Percentiles rank a stretch among this genome's conserved stretches.
phyloP scores from a whole-genome alignment of 495 filamentous ascomycete genomes.

The Lophiostoma macrostomum region DNA sequence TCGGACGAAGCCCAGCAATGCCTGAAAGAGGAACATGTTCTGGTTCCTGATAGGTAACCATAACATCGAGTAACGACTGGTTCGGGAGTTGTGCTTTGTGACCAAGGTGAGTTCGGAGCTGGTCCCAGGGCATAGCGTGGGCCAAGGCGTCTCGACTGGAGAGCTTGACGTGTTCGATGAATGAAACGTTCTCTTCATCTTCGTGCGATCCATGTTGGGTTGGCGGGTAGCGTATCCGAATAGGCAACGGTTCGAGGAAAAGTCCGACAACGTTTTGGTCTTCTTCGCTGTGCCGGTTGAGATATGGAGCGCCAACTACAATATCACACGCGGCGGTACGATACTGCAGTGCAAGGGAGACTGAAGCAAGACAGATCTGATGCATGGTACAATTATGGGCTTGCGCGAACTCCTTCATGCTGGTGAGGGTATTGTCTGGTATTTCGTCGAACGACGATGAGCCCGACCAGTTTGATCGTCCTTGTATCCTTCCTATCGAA shows the following conservation, averaged over 20 bases:
- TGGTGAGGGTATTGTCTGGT: background rate
- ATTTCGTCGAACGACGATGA: background rate
- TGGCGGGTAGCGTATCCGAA: constrained; percentile 34
- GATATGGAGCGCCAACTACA: constrained; percentile 34
- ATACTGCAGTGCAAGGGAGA: constrained; percentile 30
- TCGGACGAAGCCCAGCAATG: constrained; percentile 14
- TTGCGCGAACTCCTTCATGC: background rate
- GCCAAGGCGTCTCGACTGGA: constrained; percentile 31
- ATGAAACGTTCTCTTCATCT: background rate
- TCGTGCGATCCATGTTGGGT: background rate
- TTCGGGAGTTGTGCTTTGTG: constrained; percentile 29
- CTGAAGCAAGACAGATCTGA: constrained; percentile 37
- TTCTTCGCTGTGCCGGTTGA: constrained; percentile 35
- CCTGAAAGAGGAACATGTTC: background rate
- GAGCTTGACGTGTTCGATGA: constrained; percentile 20
- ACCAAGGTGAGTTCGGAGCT: constrained; percentile 31
- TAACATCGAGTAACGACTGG: constrained; percentile 38
- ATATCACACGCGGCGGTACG: constrained; percentile 29
- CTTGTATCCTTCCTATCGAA: background rate
- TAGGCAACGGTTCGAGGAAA: constrained; percentile 41
- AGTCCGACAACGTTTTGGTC: constrained; percentile 38
- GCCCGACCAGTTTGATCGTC: constrained; percentile 1
- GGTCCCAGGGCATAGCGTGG: constrained; percentile 33
- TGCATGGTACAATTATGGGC: constrained; percentile 32
- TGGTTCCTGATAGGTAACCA: constrained; percentile 40